Evolutionary conservation across 208 protist genomes (phyloP).

Genomic region (Trypanosoma lewisi): DNA sequence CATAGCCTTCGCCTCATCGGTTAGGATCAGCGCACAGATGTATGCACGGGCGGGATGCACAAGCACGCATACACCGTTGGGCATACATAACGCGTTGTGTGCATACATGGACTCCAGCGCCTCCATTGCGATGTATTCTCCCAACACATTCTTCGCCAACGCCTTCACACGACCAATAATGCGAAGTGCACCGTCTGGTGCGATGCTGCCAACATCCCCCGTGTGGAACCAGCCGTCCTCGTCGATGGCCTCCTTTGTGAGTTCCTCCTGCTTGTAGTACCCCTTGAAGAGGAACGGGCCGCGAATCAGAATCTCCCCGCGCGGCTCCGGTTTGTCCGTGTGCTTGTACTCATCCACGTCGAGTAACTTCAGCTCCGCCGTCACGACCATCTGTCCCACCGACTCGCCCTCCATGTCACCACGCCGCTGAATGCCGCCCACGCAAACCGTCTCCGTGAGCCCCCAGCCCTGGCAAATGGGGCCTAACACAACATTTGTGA

Average conservation of each 20-base stretch:
- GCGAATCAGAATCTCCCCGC: slow-evolving; percentile 75
- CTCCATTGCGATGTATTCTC: slow-evolving; percentile 76
- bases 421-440: slow-evolving; percentile 27
- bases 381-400: slow-evolving; percentile 19
- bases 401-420: slow-evolving; percentile 28
- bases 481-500: slow-evolving; percentile 69
- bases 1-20: slow-evolving; percentile 27
- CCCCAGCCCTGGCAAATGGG: slow-evolving; percentile 56
- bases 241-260: slow-evolving; percentile 60
- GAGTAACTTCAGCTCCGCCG: slow-evolving; percentile 61
- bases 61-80: slow-evolving; percentile 65
- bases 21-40: slow-evolving; percentile 59
- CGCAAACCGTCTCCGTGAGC: slow-evolving; percentile 62
- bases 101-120: slow-evolving; percentile 55
- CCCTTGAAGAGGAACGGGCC: slow-evolving; percentile 65
- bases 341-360: slow-evolving; percentile 64
- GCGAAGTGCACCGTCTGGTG: slow-evolving; percentile 26
- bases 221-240: slow-evolving; percentile 69
- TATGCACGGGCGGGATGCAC: slow-evolving; percentile 64
- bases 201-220: slow-evolving; percentile 35
- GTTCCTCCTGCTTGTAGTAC: slow-evolving; percentile 80
- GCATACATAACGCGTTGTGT: slow-evolving; percentile 39
- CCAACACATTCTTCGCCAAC: slow-evolving; percentile 55
- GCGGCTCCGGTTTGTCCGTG: slow-evolving; percentile 39
- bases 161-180: slow-evolving; percentile 67